Base-by-base conservation (phyloP, 495 filamentous ascomycete species). In the Penicillium parvum region DNA sequence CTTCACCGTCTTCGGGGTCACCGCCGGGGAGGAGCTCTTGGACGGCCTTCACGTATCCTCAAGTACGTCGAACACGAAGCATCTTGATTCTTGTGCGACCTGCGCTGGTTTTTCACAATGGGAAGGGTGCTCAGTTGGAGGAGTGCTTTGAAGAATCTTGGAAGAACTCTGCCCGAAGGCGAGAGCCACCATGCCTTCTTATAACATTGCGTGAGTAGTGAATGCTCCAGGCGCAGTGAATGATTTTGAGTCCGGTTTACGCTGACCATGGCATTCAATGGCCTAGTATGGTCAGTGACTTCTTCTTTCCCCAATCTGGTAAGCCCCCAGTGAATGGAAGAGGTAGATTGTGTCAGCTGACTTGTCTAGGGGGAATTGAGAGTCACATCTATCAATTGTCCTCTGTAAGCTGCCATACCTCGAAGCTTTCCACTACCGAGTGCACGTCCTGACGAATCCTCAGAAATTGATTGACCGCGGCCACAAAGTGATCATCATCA, bases 361-460 rank as follows among this genome's bases (percentile, higher is more conserved):
- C 30, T n/a, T 29, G 15, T 35, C 15, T 35, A 83, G 82, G 90
- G 49, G 92, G 92, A 33, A 79, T 98, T 45, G 92, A 98, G 73
- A 92, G 86, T 69, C 92, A 98, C 69, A 97, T 98, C 45, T 98
- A 97, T 65, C 92, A 98, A 66, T 74, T 98, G 27, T 92, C 92
- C 25, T 86, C 84, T 16, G 73, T 75, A 65, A 49, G 68, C 15
- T 34, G 38, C 7, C 32, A 15, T 3, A 12, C 22, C 26, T 14
- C 14, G 16, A 40, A 1, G n/a, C 16, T 15, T n/a, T 40, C 25
- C 18, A 22, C 18, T 21, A 29, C 9, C 6, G 20, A 15, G 18
- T 36, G 14, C 39, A 8, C 9, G 37, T 45, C 34, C 57, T 65
- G 32, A 58, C 52, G 7, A 4, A 4, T 8, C 15, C 23, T 22